phyloP scores from a whole-genome alignment of 306 rosid genomes.

The Sophora flavescens region DNA sequence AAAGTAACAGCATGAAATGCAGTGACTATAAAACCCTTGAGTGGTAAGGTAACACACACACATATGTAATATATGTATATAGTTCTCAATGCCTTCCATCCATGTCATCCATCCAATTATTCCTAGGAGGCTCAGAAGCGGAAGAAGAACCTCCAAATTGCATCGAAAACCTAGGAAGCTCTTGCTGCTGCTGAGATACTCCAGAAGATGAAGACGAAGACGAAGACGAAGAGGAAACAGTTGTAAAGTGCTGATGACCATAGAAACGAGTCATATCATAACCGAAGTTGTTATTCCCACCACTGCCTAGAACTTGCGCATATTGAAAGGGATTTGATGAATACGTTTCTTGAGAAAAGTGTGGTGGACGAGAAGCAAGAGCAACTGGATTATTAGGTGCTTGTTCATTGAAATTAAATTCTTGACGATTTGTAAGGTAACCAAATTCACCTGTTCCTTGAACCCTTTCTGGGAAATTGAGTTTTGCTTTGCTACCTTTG shows the following conservation, averaged over 20 bases:
- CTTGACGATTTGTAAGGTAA: constrained; percentile 47
- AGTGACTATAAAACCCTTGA: neutral
- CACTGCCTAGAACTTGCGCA: constrained; percentile 32
- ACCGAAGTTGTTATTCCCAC: constrained; percentile 5
- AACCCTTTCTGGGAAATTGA: constrained; percentile 87
- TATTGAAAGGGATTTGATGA: constrained; percentile 34
- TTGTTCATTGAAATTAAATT: neutral
- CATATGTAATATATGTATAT: too few species aligned
- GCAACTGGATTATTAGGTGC: constrained; percentile 17
- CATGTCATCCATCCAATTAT: constrained; percentile 52
- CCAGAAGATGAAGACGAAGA: constrained; percentile 41
- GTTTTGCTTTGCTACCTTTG: constrained; percentile 96
- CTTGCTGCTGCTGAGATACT: constrained; percentile 51
- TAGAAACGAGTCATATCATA: constrained; percentile 33
- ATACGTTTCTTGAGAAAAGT: constrained; percentile 46
- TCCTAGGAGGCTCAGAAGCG: constrained; percentile 41
- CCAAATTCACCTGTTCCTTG: constrained; percentile 51
- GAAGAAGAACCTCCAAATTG: constrained; percentile 63
- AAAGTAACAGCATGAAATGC: constrained; percentile 29
- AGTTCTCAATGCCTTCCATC: constrained; percentile 34
- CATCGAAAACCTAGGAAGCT: constrained; percentile 47
- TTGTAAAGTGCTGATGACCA: constrained; percentile 1
- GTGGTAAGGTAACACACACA: too few species aligned
- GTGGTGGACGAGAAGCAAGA: constrained; percentile 21
- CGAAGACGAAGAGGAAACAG: constrained; percentile 26